Base-by-base conservation (phyloP, 2,329 filamentous ascomycete genomes). In the Epichloe glyceriae region DNA sequence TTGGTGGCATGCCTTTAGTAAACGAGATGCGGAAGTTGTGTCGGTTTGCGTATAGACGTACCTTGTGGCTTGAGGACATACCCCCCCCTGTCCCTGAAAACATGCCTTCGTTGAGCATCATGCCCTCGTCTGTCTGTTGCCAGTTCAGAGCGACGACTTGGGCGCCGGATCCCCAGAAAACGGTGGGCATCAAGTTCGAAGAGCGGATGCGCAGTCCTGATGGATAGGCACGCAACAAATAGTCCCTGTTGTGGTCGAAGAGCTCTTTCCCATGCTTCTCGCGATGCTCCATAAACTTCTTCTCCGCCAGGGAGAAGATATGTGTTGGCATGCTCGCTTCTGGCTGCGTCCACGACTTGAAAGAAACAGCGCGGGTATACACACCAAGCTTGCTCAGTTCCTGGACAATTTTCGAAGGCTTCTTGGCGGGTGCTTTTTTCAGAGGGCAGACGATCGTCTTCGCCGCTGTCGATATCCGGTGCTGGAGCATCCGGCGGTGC, bases 101-200 rank as follows among this genome's bases (percentile, higher is more conserved):
- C 88, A 95, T 93, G 58, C 81, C 90, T 62, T 93, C 83, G 62
- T 96, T 96, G 14, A 95, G 76, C 91, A 96, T 96, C 83, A 94
- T 94, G 34, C 88, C 89, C 58, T 88, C 85, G 61, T 96, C 89
- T 66, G 86, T 83, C 54, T 83, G 84, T 67, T 97, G 90, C 88
- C 90, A 97, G 68, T 96, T 96, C 54, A 97, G 72, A 0, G 90
- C 90, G 1, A 94, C 88, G 58, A 96, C 84, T 66, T 96, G 90
- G 3, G 94, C 84, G 14, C 90, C 90, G 56, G 87, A 83, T 34
- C 88, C 78, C 90, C 90, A 96, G 67, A 90, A 93, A 3, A 84
- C 75, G 1, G 82, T 79, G 4, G 91, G 89, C 58, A 95, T 88
- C 12, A 94, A 73, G 62, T 96, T 97, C 1, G 87, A 93, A 0